Percentiles rank a stretch among this genome's conserved stretches.
Conservation (phyloP, 768 basidiomycete species). For the Ramaria rubella region DNA sequence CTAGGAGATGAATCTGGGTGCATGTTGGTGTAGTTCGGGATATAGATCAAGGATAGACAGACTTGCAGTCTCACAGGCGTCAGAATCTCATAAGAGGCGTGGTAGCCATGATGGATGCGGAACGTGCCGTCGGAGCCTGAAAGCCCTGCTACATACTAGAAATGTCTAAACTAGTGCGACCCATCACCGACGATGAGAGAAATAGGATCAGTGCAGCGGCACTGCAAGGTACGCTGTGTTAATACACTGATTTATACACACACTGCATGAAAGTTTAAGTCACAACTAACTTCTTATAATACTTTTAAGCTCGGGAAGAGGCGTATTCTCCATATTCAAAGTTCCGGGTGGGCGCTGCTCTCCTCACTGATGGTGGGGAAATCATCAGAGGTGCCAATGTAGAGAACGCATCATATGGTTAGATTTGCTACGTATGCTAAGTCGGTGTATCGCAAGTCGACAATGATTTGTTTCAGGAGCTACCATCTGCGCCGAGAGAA, state of each 20-base stretch:
- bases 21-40: not conserved
- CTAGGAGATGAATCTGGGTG: not conserved
- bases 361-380: slow-evolving; percentile 60
- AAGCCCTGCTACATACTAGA: not conserved
- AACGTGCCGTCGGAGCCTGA: not conserved
- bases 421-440: slow-evolving; percentile 11
- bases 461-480: slow-evolving; percentile 46
- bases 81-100: not conserved
- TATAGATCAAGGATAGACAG: too few relatives aligned
- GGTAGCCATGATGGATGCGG: not conserved
- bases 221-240: not conserved
- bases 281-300: not conserved
- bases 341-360: slow-evolving; percentile 87
- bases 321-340: slow-evolving; percentile 85
- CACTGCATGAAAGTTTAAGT: not conserved
- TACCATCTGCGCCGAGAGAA: slow-evolving; percentile 91
- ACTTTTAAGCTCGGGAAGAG: slow-evolving; percentile 41
- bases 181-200: not conserved
- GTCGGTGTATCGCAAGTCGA: not conserved
- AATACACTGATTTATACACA: not conserved
- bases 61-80: too few relatives aligned
- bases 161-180: not conserved
- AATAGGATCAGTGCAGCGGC: not conserved
- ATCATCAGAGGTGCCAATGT: slow-evolving; percentile 86
- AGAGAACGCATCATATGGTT: slow-evolving; percentile 92